These are phyloP conservation scores for Plantago elongata DNA, from an alignment of 257 asterid genomes.

Conservation along the genomic window DNA sequence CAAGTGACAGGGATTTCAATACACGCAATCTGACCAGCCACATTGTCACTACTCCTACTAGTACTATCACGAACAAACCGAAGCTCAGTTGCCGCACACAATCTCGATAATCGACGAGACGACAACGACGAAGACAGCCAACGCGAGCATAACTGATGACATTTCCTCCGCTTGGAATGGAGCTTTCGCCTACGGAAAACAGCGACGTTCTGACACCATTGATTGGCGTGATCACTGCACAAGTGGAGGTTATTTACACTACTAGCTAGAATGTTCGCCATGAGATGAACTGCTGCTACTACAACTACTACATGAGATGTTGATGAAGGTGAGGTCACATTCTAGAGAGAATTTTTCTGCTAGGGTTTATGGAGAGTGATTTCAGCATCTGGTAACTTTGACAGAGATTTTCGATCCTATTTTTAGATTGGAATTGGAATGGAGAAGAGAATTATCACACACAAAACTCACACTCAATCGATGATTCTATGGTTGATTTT, in stretches of 20 bases:
- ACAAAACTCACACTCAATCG: too few relatives aligned
- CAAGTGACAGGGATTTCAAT: slow-evolving; percentile 89
- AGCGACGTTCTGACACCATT: slow-evolving; percentile 19
- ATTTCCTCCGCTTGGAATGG: slow-evolving; percentile 23
- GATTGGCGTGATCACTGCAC: slow-evolving; percentile 16
- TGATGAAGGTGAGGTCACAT: not conserved
- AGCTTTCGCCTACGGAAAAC: slow-evolving; percentile 22
- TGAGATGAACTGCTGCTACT: slow-evolving; percentile 35
- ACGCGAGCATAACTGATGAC: slow-evolving; percentile 15
- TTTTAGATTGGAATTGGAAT: too few relatives aligned
- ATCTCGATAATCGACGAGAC: slow-evolving; percentile 36
- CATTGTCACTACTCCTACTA: slow-evolving; percentile 21
- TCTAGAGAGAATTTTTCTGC: not conserved
- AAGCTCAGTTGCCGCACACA: slow-evolving; percentile 42
- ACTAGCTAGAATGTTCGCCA: slow-evolving; percentile 41
- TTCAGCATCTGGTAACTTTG: slow-evolving; percentile 10
- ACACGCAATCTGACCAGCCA: slow-evolving; percentile 29
- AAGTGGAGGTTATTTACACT: slow-evolving; percentile 26
- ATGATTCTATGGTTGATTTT: not conserved
- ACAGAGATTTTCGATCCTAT: slow-evolving; percentile 8
- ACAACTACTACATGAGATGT: too few relatives aligned
- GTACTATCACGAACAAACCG: slow-evolving; percentile 28
- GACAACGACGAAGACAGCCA: slow-evolving; percentile 29
- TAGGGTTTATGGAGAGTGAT: slow-evolving; percentile 18
- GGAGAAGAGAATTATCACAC: too few relatives aligned